Percentiles rank a stretch among this genome's conserved stretches.
Conservation (phyloP, 805 yeast species). For the Candida endomychidarum region DNA sequence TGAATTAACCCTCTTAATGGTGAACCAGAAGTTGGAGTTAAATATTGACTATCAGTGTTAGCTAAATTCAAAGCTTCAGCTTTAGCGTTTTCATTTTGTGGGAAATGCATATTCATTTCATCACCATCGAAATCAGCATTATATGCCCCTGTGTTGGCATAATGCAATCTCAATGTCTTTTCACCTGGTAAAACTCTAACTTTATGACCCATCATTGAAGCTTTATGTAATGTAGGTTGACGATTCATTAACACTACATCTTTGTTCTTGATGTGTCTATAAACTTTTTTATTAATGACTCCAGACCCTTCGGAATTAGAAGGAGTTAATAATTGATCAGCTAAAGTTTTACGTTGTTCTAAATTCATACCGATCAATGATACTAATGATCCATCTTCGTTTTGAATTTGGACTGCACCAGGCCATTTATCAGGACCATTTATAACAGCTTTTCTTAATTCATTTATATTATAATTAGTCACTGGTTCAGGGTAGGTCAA, state of each 20-base stretch:
- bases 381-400: conserved; percentile 86
- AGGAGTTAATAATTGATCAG: conserved; percentile 93
- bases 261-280: conserved; percentile 88
- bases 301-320: conserved; percentile 47
- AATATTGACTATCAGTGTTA: conserved; percentile 94
- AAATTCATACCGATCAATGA: conserved; percentile 84
- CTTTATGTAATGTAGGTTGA: conserved; percentile 98
- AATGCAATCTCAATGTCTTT: conserved; percentile 92
- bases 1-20: conserved; percentile 99
- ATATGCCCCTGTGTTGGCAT: conserved; percentile 98
- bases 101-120: conserved; percentile 99
- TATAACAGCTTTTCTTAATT: conserved; percentile 88
- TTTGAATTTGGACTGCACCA: conserved; percentile 94
- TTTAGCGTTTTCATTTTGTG: conserved; percentile 95
- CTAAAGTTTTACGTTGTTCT: conserved; percentile 93
- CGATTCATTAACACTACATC: conserved; percentile 98
- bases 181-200: conserved; percentile 97
- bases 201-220: conserved; percentile 99
- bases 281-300: conserved; percentile 86
- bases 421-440: conserved; percentile 99
- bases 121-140: conserved; percentile 99
- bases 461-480: conserved; percentile 85
- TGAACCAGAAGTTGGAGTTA: conserved; percentile 97
- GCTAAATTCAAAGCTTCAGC: conserved; percentile 95
- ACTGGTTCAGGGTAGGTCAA: conserved; percentile 98